Evolutionary conservation across 2,329 filamentous ascomycete genomes (phyloP), one percentile per base, ranked within the genome.

Genomic region (Fusarium pininemorale): DNA sequence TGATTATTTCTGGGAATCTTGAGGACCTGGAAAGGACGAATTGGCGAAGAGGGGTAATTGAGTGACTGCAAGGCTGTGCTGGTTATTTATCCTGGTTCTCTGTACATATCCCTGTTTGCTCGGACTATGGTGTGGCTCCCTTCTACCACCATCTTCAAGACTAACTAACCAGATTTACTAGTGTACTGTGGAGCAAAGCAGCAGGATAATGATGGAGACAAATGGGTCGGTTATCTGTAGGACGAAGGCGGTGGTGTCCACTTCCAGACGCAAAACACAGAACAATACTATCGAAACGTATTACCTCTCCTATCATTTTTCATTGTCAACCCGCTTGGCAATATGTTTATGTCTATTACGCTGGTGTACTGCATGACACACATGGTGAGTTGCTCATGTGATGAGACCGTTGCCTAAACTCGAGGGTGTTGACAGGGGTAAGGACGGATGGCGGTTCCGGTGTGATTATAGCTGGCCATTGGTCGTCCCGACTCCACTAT

Each of bases 271-370:
- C 24, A 26, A 26, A 26, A 26, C 24, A 26, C 24, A 26, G 24
- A 26, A 37, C 14, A 37, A 7, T 9, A 37, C 38, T 6, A 24
- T 42, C 14, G 4, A 42, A 7, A 42, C n/a, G 14, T 11, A 16
- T 24, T 42, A 16, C 14, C 24, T 24, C 24, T 26, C 24, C 24
- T 26, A 26, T 26, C 24, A 26, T 26, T 26, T 26, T 26, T 26
- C 24, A 26, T 26, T 26, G 24, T 20, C 11, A 38, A 20, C 7
- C 18, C 37, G 14, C 2, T 37, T 3, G 9, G 15, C 3, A 10
- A 37, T 18, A 18, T 18, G 35, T 37, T 37, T 18, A 1, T 1
- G 1, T 0, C 15, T 15, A 1, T 18, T 37, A 0, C 35, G 2
- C 35, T 37, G 35, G 35, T 37, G 35, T 37, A 37, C 35, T 37